Base-by-base conservation (phyloP, 83 land plant genomes). In the Picea engelmannii region DNA sequence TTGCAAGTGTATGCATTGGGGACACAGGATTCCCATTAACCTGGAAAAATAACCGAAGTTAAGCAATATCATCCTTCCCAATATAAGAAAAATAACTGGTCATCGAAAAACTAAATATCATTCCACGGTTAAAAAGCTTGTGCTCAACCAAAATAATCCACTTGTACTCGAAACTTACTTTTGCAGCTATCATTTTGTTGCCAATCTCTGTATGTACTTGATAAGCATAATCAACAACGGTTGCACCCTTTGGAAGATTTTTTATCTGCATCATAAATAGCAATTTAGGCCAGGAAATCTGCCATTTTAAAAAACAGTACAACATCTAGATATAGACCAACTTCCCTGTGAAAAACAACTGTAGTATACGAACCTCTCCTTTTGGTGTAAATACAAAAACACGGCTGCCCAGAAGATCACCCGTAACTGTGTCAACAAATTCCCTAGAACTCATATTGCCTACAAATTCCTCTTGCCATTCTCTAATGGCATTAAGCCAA, bases 401-500 rank as follows among this genome's bases (percentile, higher is more conserved):
- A 42, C 99, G 95, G 81, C 99, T 92, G 5, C 98, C 96, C 64
- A 97, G 87, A 25, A 97, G 92, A 86, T 97, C 99, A 61, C 90
- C 88, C 47, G 92, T 97, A 55, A 97, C 74, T 35, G 99, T 97
- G 65, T 97, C 99, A 12, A 97, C 99, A 91, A 97, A 97, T 89
- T 97, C 99, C 78, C 98, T 87, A 16, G 99, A 94, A 64, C 91
- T 93, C 99, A 97, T 97, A 81, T 95, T 97, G 42, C 98, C 99
- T 64, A 97, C 98, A 87, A 97, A 97, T 84, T 97, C 99, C 80
- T 97, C 98, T 85, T 97, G 99, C 99, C 99, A 97, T 80, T 97
- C 98, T 86, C 96, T 88, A 24, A 97, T 97, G 61, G 99, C 98
- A 86, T 97, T 97, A 55, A 97, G 96, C 99, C 99, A 97, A 64